These are phyloP conservation scores for Lactuca saligna DNA, from an alignment of 129 eudicot genomes.

Conservation along the genomic window DNA sequence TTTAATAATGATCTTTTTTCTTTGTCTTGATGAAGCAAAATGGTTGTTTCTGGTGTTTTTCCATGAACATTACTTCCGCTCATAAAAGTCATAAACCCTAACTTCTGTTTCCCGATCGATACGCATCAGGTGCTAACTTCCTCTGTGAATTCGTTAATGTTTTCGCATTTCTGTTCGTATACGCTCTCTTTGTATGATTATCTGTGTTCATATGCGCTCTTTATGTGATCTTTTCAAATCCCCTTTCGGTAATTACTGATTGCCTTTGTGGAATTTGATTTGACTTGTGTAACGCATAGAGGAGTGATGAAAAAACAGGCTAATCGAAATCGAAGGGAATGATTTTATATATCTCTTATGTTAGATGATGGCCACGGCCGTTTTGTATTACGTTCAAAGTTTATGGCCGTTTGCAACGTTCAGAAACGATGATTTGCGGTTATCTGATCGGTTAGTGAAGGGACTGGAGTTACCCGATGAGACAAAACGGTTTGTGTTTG, in stretches of 20 bases:
- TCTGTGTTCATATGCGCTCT: conserved; percentile 9
- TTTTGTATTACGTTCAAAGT: conserved; percentile 46
- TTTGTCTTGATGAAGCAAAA: not conserved
- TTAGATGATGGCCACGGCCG: conserved; percentile 27
- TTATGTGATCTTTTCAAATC: not conserved
- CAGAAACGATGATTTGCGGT: conserved; percentile 48
- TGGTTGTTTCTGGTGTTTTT: conserved; percentile 6
- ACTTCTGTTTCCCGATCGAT: conserved; percentile 8
- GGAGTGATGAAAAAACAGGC: conserved; percentile 2
- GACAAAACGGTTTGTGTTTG: conserved; percentile 78
- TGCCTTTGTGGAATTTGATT: not conserved
- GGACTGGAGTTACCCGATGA: conserved; percentile 57
- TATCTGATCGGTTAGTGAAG: conserved; percentile 62
- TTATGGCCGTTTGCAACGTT: conserved; percentile 65
- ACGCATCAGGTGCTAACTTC: conserved; percentile 15
- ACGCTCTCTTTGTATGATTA: not conserved
- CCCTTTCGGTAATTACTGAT: conserved; percentile 7
- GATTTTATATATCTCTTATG: conserved; percentile 9
- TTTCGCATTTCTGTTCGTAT: not conserved
- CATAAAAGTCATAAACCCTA: conserved; percentile 33
- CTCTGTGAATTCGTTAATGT: not conserved
- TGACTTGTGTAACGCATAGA: not conserved
- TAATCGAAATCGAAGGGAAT: conserved; percentile 7
- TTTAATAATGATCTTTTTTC: not conserved
- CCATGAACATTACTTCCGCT: conserved; percentile 1